Evolutionary conservation across 2,329 filamentous ascomycete genomes (phyloP), one percentile per base, ranked within the genome.

Genomic region (Tolypocladium ovalisporum): DNA sequence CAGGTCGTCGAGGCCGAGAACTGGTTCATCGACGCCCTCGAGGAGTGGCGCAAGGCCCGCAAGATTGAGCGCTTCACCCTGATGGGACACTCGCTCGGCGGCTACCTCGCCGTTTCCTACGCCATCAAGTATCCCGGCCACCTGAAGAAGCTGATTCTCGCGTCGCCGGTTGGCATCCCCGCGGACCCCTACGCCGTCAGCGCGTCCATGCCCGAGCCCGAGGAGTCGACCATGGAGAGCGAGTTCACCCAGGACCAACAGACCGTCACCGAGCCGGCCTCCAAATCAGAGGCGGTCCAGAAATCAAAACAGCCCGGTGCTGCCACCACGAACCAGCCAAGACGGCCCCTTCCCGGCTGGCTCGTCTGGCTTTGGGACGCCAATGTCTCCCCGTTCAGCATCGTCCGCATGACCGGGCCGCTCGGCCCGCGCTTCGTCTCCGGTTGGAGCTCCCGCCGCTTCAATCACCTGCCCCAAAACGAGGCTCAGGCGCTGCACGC

Each of bases 1-100:
- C 92, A 93, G 70, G 92, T 95, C 61, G 78, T 80, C 24, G 94
- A 99, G 71, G 92, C 94, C 0, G 94, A 99, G 73, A 85, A 84
- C 66, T 99, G 90, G 90, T 99, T 99, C 67, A 83, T 99, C 57
- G 94, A 99, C 71, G 89, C 93, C 2, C 79, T 99, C 8, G 94
- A 99, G 69, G 94, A 99, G 71, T 99, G 94, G 94, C 86, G 94
- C 58, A 82, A 90, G 64, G 84, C 90, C 68, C 86, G 87, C 62
- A 92, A 93, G 44, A 89, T 99, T 54, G 91, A 99, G 54, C 87
- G 88, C 62, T 97, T 99, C 68, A 99, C 94, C 0, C 79, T 99
- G 4, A 79, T 97, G 9, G 94, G 93, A 1, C 94, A 99, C 75
- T 96, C 89, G 52, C 79, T 99, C 52, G 94, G 94, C 57, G 94